Conservation (phyloP, 305 asterid genomes). For the Vinca major region DNA sequence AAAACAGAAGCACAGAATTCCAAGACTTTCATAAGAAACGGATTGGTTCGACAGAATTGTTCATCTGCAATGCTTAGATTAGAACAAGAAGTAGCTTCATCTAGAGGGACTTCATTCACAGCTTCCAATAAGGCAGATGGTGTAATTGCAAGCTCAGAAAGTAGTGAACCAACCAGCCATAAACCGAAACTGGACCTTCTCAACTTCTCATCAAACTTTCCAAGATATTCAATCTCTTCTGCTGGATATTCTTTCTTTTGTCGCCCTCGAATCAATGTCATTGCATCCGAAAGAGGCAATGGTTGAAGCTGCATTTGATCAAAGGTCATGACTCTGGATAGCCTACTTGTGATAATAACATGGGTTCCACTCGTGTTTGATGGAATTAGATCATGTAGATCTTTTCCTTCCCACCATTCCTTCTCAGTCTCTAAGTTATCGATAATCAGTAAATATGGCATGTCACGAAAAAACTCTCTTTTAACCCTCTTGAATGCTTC, state of each 20-base stretch:
- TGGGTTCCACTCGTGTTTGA: slow-evolving; percentile 82
- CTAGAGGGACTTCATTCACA: slow-evolving; percentile 36
- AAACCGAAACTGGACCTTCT: slow-evolving; percentile 64
- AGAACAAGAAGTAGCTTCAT: slow-evolving; percentile 31
- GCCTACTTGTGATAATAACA: slow-evolving; percentile 68
- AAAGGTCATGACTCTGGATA: slow-evolving; percentile 49
- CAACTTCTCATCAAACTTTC: slow-evolving; percentile 52
- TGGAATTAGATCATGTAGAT: slow-evolving; percentile 73
- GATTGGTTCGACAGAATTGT: slow-evolving; percentile 48
- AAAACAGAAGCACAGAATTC: slow-evolving; percentile 39
- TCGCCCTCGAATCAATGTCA: slow-evolving; percentile 48
- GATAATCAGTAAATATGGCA: slow-evolving; percentile 72
- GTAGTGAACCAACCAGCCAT: slow-evolving; percentile 54
- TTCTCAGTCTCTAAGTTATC: slow-evolving; percentile 72
- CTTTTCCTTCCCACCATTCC: slow-evolving; percentile 98
- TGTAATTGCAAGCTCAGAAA: slow-evolving; percentile 51
- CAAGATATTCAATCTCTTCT: slow-evolving; percentile 47
- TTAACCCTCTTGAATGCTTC: slow-evolving; percentile 80
- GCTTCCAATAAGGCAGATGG: slow-evolving; percentile 69
- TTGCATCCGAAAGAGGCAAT: slow-evolving; percentile 51
- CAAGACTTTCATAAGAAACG: slow-evolving; percentile 50
- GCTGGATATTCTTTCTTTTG: slow-evolving; percentile 47
- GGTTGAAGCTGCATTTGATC: slow-evolving; percentile 66
- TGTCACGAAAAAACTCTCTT: slow-evolving; percentile 75
- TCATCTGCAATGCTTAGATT: slow-evolving; percentile 38